Evolutionary conservation across 2,329 filamentous ascomycete genomes (phyloP), one percentile per base, ranked within the genome.

Genomic region (Pyricularia grisea): DNA sequence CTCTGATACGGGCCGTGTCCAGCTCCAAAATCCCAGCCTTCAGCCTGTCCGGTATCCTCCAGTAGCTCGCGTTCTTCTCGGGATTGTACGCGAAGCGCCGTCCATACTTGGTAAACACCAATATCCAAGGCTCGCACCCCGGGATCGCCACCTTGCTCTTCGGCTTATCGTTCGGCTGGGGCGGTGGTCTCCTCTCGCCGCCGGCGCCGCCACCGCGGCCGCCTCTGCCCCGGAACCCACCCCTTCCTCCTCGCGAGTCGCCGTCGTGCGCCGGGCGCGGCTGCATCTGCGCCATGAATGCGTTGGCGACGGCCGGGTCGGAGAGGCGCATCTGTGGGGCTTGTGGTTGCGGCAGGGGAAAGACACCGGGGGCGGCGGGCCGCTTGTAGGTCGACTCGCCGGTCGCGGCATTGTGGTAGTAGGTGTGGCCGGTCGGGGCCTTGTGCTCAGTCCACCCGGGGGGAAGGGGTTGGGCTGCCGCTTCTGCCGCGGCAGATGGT

Each of bases 401-500:
- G 1, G 92, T 94, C 69, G 86, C 83, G 65, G 88, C 83, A 80
- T 97, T 90, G 81, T 96, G 95, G 79, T 94, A 97, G 81, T 97
- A 97, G 31, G 85, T 85, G 78, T 97, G 93, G 4, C 93, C 93
- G 67, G 90, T 90, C 6, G 93, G 94, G 68, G 94, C 93, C 79
- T 90, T 94, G 80, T 97, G 93, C 78, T 97, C 92, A n/a, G 91
- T 92, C 94, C 94, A 97, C 72, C 92, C 93, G 63, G 89, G 84
- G 31, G 89, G 90, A 0, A 97, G 83, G 50, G 91, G 87, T 65
- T 87, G 83, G 55, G 80, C 76, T 68, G 78, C 76, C 66, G 78
- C 75, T 20, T 80, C 74, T 69, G 78, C 76, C 65, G 78, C 75
- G 17, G 80, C 74, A 11, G 85, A 84, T 27, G 88, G 84, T 70